phyloP scores from a whole-genome alignment of 306 rosid genomes.

The Canavalia ensiformis region DNA sequence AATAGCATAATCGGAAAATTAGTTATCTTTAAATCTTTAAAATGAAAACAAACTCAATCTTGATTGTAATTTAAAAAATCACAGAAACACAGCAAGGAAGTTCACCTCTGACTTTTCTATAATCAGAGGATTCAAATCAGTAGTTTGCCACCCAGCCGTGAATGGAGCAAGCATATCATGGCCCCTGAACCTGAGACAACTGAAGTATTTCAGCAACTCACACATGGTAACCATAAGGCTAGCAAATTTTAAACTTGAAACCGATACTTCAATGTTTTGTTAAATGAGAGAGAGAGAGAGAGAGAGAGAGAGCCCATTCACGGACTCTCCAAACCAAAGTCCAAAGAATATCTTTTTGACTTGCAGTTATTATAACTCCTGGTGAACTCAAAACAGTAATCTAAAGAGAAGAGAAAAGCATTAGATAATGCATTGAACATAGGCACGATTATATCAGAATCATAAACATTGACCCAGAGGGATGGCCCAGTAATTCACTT shows the following conservation, averaged over 20 bases:
- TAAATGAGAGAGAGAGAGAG: neutral
- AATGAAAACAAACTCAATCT: neutral
- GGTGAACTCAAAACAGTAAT: constrained; percentile 7
- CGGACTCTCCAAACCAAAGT: neutral
- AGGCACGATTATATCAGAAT: neutral
- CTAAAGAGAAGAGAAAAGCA: constrained; percentile 10
- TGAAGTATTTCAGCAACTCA: constrained; percentile 40
- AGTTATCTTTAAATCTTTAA: neutral
- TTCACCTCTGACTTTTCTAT: constrained; percentile 88
- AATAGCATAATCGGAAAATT: constrained; percentile 17
- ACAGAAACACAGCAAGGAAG: constrained; percentile 34
- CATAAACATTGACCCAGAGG: constrained; percentile 4
- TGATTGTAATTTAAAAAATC: neutral
- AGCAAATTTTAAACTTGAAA: neutral
- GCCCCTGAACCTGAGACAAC: constrained; percentile 71
- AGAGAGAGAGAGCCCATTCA: neutral
- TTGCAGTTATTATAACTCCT: constrained; percentile 13
- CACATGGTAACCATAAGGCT: constrained; percentile 25
- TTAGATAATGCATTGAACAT: constrained; percentile 37
- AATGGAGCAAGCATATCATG: constrained; percentile 99
- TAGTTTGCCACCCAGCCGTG: constrained; percentile 86
- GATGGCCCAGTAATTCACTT: constrained; percentile 10
- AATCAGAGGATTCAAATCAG: constrained; percentile 72
- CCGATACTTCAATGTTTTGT: neutral
- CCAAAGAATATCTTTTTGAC: neutral